These are phyloP conservation scores for Aspergillus chevalieri DNA, from an alignment of 2,329 filamentous ascomycete species.

Conservation along the genomic window DNA sequence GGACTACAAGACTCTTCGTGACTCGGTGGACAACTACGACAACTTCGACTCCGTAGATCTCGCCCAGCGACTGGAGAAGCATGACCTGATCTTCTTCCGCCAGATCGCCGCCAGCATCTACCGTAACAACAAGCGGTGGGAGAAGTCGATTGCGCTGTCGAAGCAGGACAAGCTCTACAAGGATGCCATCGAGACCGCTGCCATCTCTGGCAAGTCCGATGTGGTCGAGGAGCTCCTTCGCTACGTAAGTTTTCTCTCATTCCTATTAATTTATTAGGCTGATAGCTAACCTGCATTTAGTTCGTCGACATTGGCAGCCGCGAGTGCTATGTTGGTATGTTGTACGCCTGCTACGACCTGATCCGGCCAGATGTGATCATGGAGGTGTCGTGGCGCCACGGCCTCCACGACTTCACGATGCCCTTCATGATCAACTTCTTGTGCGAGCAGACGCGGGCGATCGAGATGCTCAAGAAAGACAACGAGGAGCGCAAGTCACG, in stretches of 20 bases:
- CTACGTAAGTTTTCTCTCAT: constrained; percentile 66
- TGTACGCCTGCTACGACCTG: constrained; percentile 96
- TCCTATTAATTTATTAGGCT: not conserved
- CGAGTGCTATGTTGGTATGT: constrained; percentile 99
- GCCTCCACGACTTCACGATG: constrained; percentile 96
- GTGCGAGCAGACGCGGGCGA: constrained; percentile 79
- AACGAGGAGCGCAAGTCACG: constrained; percentile 83
- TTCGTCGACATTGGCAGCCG: constrained; percentile 99
- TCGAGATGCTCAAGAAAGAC: constrained; percentile 81
- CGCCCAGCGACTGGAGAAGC: constrained; percentile 87
- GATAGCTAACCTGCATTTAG: constrained; percentile 47
- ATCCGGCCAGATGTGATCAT: constrained; percentile 88
- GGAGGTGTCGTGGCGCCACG: constrained; percentile 94
- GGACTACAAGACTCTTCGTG: constrained; percentile 95
- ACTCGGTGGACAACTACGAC: constrained; percentile 97
- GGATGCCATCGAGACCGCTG: constrained; percentile 96
- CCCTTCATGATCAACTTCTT: constrained; percentile 99
- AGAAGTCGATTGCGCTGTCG: constrained; percentile 94
- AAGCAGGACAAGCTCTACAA: constrained; percentile 99
- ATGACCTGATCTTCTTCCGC: constrained; percentile 97
- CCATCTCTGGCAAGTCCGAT: constrained; percentile 81
- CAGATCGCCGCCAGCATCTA: constrained; percentile 98
- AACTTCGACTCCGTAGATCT: constrained; percentile 96
- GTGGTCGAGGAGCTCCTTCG: constrained; percentile 92
- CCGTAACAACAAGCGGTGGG: constrained; percentile 99